These are phyloP conservation scores for Trichoderma harzianum DNA, from an alignment of 2,329 filamentous ascomycete species.

Conservation along the genomic window DNA sequence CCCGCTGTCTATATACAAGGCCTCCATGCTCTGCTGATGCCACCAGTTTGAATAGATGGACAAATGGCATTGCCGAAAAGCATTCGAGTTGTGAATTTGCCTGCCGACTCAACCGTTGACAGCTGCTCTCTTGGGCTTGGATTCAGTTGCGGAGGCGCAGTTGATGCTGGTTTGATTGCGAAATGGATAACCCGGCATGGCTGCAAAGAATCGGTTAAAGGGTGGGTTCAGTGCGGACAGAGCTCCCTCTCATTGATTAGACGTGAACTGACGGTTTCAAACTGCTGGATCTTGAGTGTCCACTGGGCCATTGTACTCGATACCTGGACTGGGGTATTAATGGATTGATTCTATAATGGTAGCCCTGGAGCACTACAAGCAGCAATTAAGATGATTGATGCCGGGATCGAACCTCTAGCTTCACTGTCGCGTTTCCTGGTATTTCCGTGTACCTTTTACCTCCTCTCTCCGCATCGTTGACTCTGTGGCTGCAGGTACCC, in stretches of 20 bases:
- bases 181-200: constrained; percentile 11
- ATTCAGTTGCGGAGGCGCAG: constrained; percentile 12
- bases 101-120: constrained; percentile 5
- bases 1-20: not conserved
- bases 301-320: not conserved
- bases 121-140: not conserved
- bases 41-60: not conserved
- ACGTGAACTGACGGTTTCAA: not conserved
- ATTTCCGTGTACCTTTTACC: not conserved
- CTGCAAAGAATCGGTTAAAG: not conserved
- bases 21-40: not conserved
- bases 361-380: too few relatives aligned
- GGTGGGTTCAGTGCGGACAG: not conserved
- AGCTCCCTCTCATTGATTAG: not conserved
- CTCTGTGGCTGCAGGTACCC: not conserved
- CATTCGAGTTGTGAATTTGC: not conserved
- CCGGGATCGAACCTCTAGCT: not conserved
- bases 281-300: not conserved
- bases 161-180: constrained; percentile 10
- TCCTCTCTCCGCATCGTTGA: not conserved
- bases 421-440: not conserved
- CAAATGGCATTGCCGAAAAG: not conserved
- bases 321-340: not conserved
- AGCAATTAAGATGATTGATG: not conserved
- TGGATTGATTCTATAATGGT: not conserved